Percentiles rank a stretch among this genome's conserved stretches.
Conservation (phyloP, 352 stramenopile genomes). For the Globisporangium heterothallicum region DNA sequence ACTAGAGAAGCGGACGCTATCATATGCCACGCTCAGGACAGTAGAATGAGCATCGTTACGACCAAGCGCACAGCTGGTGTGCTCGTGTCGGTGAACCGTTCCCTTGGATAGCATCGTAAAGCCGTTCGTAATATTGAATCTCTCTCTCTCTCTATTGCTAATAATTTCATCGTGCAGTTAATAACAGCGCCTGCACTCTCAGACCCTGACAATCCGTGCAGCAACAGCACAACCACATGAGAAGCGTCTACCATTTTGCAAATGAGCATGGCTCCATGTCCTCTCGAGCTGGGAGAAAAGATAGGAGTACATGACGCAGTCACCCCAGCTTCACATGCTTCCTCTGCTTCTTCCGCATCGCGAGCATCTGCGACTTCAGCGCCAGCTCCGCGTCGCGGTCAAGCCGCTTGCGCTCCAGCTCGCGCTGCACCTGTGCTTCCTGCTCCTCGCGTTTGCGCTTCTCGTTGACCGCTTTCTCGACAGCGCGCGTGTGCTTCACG, state of each 20-base stretch:
- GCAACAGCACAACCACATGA: conserved; percentile 8
- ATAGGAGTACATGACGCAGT: not conserved
- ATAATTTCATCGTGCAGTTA: conserved; percentile 4
- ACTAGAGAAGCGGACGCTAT: conserved; percentile 16
- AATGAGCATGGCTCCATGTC: not conserved
- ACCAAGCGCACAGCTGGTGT: too few relatives aligned
- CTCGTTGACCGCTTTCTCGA: conserved; percentile 62
- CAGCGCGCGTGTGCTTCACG: conserved; percentile 73
- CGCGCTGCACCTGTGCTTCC: conserved; percentile 46
- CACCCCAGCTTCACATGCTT: conserved; percentile 26
- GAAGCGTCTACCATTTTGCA: not conserved
- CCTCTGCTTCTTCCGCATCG: conserved; percentile 73
- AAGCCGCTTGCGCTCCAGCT: conserved; percentile 61
- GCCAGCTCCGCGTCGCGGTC: conserved; percentile 59
- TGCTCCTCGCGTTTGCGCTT: conserved; percentile 68
- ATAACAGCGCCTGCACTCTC: not conserved
- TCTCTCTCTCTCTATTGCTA: conserved; percentile 9
- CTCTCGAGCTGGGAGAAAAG: not conserved
- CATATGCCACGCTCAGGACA: not conserved
- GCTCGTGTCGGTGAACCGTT: too few relatives aligned
- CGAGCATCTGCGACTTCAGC: conserved; percentile 77
- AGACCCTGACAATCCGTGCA: too few relatives aligned
- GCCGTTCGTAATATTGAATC: too few relatives aligned
- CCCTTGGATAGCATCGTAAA: too few relatives aligned
- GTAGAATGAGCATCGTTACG: too few relatives aligned